phyloP scores from a whole-genome alignment of 179 eudicot species.

The Beta corolliflora region DNA sequence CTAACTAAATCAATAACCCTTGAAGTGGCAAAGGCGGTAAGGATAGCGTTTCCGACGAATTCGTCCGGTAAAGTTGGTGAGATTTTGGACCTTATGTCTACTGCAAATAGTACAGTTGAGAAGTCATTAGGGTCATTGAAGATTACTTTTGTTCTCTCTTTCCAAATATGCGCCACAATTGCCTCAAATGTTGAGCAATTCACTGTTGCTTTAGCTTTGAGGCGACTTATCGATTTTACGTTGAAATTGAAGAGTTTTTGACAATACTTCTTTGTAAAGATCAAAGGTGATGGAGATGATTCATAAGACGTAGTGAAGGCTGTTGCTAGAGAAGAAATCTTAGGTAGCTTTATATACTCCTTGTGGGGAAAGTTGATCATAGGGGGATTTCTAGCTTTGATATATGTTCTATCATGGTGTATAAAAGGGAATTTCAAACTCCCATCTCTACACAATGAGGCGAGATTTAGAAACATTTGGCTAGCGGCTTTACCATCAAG shows the following conservation, averaged over 20 bases:
- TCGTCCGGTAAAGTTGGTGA: slow-evolving; percentile 41
- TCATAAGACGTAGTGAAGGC: slow-evolving; percentile 43
- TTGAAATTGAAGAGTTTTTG: slow-evolving; percentile 40
- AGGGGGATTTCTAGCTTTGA: slow-evolving; percentile 48
- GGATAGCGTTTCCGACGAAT: slow-evolving; percentile 47
- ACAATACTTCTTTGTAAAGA: slow-evolving; percentile 36
- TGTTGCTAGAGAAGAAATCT: slow-evolving; percentile 33
- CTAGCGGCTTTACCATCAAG: slow-evolving; percentile 56
- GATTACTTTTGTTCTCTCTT: slow-evolving; percentile 39
- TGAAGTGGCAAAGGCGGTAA: slow-evolving; percentile 47
- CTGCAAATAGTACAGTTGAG: slow-evolving; percentile 45
- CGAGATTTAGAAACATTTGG: slow-evolving; percentile 51
- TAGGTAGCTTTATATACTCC: slow-evolving; percentile 35
- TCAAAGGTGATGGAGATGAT: slow-evolving; percentile 44
- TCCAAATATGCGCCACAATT: slow-evolving; percentile 52
- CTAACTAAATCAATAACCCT: slow-evolving; percentile 32
- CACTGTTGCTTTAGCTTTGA: slow-evolving; percentile 31
- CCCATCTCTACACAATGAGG: slow-evolving; percentile 45
- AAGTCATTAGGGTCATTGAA: slow-evolving; percentile 29
- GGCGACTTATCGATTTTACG: slow-evolving; percentile 14
- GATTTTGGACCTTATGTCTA: slow-evolving; percentile 35
- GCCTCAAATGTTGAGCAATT: slow-evolving; percentile 56
- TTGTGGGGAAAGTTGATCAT: slow-evolving; percentile 45
- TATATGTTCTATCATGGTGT: slow-evolving; percentile 37
- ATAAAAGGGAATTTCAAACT: slow-evolving; percentile 26